A percentile compares a stretch with the other conserved stretches of the same genome.
Evolutionary conservation across 257 asterid species (phyloP).

Genomic region (Anisodus acutangulus): DNA sequence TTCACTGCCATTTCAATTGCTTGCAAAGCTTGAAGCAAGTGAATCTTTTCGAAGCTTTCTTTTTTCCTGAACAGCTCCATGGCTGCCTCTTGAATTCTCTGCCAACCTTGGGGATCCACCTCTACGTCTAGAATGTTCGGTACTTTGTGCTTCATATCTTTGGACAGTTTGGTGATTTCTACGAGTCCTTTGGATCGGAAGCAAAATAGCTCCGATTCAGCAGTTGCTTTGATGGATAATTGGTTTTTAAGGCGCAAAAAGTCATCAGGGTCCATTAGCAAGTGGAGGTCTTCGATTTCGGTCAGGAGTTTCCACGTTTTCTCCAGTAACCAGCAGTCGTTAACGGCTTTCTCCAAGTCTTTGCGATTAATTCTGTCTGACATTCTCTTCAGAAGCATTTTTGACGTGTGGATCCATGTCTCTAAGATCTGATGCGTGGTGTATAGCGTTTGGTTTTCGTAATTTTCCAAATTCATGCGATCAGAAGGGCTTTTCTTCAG

Average conservation of each 20-base stretch:
- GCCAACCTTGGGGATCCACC: constrained; percentile 92
- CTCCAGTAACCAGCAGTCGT: constrained; percentile 69
- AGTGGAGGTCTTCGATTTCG: constrained; percentile 70
- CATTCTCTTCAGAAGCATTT: constrained; percentile 50
- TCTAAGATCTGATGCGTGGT: constrained; percentile 73
- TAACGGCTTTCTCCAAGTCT: constrained; percentile 50
- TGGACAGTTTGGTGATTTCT: constrained; percentile 62
- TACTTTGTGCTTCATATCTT: constrained; percentile 78
- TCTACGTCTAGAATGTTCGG: constrained; percentile 76
- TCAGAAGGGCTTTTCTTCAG: constrained; percentile 60
- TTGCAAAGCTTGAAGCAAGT: constrained; percentile 83
- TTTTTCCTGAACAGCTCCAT: constrained; percentile 67
- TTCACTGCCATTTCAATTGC: constrained; percentile 88
- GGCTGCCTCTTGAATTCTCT: constrained; percentile 87
- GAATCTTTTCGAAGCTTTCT: constrained; percentile 55
- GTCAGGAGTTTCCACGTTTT: constrained; percentile 61
- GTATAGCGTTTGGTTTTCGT: constrained; percentile 68
- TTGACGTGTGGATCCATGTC: constrained; percentile 70
- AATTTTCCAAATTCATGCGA: constrained; percentile 44
- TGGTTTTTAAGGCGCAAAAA: constrained; percentile 76
- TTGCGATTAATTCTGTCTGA: constrained; percentile 49
- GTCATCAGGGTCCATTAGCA: constrained; percentile 87
- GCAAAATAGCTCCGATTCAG: constrained; percentile 76
- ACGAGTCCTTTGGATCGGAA: constrained; percentile 71
- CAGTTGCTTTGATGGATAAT: constrained; percentile 54